Evolutionary conservation across 2,329 filamentous ascomycete genomes (phyloP).

Genomic region (Trichoderma pleuroti): DNA sequence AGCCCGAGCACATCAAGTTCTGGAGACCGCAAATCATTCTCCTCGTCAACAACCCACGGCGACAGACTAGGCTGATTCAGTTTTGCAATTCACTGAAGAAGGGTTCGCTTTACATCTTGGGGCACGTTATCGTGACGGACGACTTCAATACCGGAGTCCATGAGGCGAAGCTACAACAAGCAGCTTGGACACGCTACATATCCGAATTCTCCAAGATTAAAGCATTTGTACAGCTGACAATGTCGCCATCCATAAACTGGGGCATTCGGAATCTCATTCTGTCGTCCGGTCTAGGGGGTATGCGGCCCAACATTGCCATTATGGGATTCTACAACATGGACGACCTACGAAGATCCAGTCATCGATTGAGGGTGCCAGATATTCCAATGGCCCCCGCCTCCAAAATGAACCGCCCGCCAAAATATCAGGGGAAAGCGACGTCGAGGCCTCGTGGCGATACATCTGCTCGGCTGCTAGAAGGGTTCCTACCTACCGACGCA

Average conservation of each 20-base stretch:
- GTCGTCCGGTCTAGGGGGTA: constrained; percentile 77
- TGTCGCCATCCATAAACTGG: constrained; percentile 81
- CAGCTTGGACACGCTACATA: constrained; percentile 81
- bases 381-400: constrained; percentile 37
- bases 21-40: constrained; percentile 87
- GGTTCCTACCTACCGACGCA: constrained; percentile 63
- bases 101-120: constrained; percentile 77
- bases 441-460: constrained; percentile 50
- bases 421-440: constrained; percentile 31
- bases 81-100: constrained; percentile 93
- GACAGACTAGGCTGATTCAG: constrained; percentile 77
- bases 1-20: constrained; percentile 88
- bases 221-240: constrained; percentile 81
- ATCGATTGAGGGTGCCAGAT: constrained; percentile 55
- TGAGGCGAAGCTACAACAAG: constrained; percentile 76
- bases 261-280: constrained; percentile 78
- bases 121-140: constrained; percentile 81
- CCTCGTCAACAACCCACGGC: constrained; percentile 77
- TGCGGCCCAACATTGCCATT: constrained; percentile 84
- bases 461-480: constrained; percentile 53
- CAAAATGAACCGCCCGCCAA: constrained; percentile 32
- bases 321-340: constrained; percentile 78
- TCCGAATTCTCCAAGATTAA: constrained; percentile 79
- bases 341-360: constrained; percentile 61
- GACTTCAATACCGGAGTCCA: constrained; percentile 76